phyloP scores from a whole-genome alignment of 257 asterid genomes.

The Nicotiana sylvestris region DNA sequence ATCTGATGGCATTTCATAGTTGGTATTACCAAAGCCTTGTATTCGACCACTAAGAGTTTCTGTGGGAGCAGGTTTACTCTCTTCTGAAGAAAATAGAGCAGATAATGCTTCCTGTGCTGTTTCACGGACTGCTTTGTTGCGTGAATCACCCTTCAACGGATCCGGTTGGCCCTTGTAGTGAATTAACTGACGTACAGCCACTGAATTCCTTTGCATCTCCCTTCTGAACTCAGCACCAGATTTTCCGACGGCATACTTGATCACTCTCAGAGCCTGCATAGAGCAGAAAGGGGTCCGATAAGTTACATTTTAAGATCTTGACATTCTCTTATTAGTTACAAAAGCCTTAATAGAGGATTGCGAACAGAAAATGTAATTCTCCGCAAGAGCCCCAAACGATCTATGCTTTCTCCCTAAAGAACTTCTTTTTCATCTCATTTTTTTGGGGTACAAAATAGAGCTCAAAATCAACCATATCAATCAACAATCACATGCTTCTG shows the following conservation, averaged over 20 bases:
- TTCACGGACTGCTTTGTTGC: constrained; percentile 95
- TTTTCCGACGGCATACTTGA: constrained; percentile 91
- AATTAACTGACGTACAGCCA: constrained; percentile 77
- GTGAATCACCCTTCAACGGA: constrained; percentile 90
- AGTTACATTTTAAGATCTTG: not conserved
- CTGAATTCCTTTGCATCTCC: constrained; percentile 97
- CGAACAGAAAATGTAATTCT: not conserved
- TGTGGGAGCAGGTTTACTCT: constrained; percentile 54
- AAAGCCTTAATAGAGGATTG: not conserved
- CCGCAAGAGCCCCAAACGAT: not conserved
- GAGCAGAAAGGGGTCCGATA: not conserved
- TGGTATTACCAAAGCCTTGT: constrained; percentile 88
- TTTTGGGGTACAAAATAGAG: not conserved
- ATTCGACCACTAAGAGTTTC: constrained; percentile 85
- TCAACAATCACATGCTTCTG: not conserved
- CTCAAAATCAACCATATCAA: not conserved
- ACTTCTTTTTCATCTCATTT: not conserved
- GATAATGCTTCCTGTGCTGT: constrained; percentile 94
- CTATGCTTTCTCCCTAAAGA: not conserved
- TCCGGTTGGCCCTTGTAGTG: constrained; percentile 95
- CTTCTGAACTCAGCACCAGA: constrained; percentile 92
- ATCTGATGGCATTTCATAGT: constrained; percentile 65
- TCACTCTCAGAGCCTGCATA: constrained; percentile 74
- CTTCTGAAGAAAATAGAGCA: constrained; percentile 78
- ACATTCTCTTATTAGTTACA: not conserved